Evolutionary conservation across 164 flowering plant genomes (phyloP).

Genomic region (Aristolochia contorta): DNA sequence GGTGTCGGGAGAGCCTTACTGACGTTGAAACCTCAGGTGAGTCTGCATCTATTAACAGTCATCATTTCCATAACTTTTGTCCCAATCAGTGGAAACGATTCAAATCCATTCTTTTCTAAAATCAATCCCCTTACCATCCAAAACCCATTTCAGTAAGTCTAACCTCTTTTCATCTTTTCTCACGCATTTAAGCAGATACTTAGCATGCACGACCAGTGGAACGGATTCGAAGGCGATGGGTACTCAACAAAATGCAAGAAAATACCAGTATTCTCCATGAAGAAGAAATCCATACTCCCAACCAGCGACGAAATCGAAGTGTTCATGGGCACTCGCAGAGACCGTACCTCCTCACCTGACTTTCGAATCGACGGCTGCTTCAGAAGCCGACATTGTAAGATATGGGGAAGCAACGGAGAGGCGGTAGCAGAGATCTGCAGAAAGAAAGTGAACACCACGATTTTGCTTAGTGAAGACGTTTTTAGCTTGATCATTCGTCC

Average conservation of each 20-base stretch:
- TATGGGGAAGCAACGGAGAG: constrained; percentile 20
- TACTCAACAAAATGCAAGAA: constrained; percentile 1
- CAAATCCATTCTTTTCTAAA: too few species aligned
- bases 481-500: constrained; percentile 39
- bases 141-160: too few species aligned
- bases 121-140: too few species aligned
- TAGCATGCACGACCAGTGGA: constrained; percentile 50
- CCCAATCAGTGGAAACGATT: background rate
- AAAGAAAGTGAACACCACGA: constrained; percentile 36
- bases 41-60: background rate
- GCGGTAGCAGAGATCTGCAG: constrained; percentile 40
- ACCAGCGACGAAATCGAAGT: constrained; percentile 26
- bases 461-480: constrained; percentile 41
- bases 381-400: constrained; percentile 30
- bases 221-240: constrained; percentile 35
- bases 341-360: constrained; percentile 15
- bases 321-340: constrained; percentile 15
- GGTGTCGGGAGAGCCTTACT: constrained; percentile 45
- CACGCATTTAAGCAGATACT: constrained; percentile 19
- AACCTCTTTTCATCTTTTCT: too few species aligned
- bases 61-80: background rate
- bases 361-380: constrained; percentile 43
- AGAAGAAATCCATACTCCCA: constrained; percentile 16
- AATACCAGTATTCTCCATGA: constrained; percentile 35
- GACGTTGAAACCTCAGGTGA: constrained; percentile 43